phyloP scores from a whole-genome alignment of 1,139 yeast genomes.

The Yamadazyma mexicana region DNA sequence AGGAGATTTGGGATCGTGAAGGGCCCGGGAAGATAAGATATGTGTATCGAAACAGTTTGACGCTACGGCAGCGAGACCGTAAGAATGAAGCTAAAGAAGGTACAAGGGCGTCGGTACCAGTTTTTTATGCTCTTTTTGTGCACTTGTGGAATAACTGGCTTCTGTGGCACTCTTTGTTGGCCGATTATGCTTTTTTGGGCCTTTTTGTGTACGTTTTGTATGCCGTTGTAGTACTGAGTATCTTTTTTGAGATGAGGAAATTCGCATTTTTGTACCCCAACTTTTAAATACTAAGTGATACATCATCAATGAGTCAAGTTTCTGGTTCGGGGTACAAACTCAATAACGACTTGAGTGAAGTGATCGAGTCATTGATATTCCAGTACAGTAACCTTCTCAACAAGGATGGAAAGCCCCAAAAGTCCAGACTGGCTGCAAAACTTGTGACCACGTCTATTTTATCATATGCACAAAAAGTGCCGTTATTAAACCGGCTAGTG shows the following conservation, averaged over 20 bases:
- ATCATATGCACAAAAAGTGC: constrained; percentile 22
- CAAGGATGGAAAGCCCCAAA: constrained; percentile 1
- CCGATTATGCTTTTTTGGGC: too few species aligned
- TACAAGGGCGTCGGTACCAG: too few species aligned
- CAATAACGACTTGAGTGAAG: constrained; percentile 13
- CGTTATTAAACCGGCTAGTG: constrained; percentile 27
- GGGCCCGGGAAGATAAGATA: not conserved
- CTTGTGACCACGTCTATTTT: constrained; percentile 6
- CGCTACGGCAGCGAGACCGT: not conserved
- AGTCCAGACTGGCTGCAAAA: not conserved
- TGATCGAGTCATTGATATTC: constrained; percentile 14
- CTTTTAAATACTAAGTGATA: too few species aligned
- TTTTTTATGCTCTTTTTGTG: too few species aligned
- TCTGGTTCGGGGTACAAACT: constrained; percentile 1
- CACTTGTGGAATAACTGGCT: too few species aligned
- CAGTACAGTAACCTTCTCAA: constrained; percentile 12
- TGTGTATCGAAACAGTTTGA: not conserved
- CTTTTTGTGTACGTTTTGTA: too few species aligned
- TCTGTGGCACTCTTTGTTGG: too few species aligned
- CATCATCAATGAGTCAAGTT: constrained; percentile 1
- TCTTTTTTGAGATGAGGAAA: too few species aligned
- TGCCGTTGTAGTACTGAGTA: too few species aligned
- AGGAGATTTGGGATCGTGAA: not conserved
- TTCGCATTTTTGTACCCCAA: too few species aligned
- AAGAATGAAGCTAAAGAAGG: too few species aligned